Percentiles rank a stretch among this genome's conserved stretches.
Evolutionary conservation across 345 rosid genomes (phyloP).

Genomic region (rapeseed (Brassica napus)): Da-Ae NC_063452.1:57754001-57754500

Average conservation of each 20-base stretch:
- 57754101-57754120: constrained; percentile 40
- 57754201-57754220: constrained; percentile 37
- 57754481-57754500: constrained; percentile 41
- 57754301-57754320: constrained; percentile 43
- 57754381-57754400: constrained; percentile 83
- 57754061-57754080: constrained; percentile 43
- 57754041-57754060: constrained; percentile 6
- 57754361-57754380: constrained; percentile 94
- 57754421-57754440: constrained; percentile 70
- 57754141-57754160: constrained; percentile 42
- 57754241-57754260: constrained; percentile 66
- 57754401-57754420: constrained; percentile 63
- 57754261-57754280: constrained; percentile 54
- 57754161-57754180: constrained; percentile 46
- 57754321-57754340: constrained; percentile 62
- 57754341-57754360: constrained; percentile 88
- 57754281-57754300: constrained; percentile 50
- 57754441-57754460: constrained; percentile 54
- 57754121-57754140: constrained; percentile 36
- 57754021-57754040: constrained; percentile 40
- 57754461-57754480: constrained; percentile 40
- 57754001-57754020: constrained; percentile 34
- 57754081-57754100: constrained; percentile 48
- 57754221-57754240: constrained; percentile 78
- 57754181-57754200: constrained; percentile 49